Evolutionary conservation across 2,329 filamentous ascomycete species (phyloP), one percentile per base, ranked within the genome.

Genomic region (Incumbomyces lentus): DNA sequence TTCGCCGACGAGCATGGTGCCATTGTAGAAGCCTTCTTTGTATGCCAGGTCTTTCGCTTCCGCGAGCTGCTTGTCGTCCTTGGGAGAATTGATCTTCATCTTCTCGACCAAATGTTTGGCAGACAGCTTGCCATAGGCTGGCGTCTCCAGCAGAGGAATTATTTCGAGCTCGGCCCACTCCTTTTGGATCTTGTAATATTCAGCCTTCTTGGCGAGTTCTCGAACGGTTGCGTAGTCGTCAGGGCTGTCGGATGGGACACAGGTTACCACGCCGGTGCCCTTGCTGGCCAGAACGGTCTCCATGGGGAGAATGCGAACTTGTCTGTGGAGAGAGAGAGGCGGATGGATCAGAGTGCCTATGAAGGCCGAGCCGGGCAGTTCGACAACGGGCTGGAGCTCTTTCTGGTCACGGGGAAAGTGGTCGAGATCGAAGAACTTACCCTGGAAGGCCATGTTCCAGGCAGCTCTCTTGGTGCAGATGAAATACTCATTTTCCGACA

Each of bases 1-100:
- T 26, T 95, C 85, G 48, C 92, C 92, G 51, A 86, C 76, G 53
- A 88, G 72, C 81, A 98, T 86, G 48, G 76, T 83, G 55, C 92
- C 92, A 69, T 95, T 88, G 72, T 98, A 98, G 72, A 86, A 96
- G 13, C 89, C 92, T 62, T 95, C 89, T 68, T 92, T 95, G 75
- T 98, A 98, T 0, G 92, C 89, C 55, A 93, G 71, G 56, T 96
- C 90, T 70, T 98, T 98, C 38, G 92, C 92, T 65, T 95, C 84
- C 38, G 85, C 84, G 39, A 98, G 79, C 67, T 89, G 84, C 63
- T 86, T 92, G 31, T 82, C 78, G 62, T 98, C 92, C 68, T 98
- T 98, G 52, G 92, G 90, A 11, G 90, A 96, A 54, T 86, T 82
- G 62, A 98, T 98, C 75, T 96, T 96, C 64, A 95, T 74, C 65